Evolutionary conservation across 306 rosid species (phyloP).

Genomic region (Cicer bijugum): DNA sequence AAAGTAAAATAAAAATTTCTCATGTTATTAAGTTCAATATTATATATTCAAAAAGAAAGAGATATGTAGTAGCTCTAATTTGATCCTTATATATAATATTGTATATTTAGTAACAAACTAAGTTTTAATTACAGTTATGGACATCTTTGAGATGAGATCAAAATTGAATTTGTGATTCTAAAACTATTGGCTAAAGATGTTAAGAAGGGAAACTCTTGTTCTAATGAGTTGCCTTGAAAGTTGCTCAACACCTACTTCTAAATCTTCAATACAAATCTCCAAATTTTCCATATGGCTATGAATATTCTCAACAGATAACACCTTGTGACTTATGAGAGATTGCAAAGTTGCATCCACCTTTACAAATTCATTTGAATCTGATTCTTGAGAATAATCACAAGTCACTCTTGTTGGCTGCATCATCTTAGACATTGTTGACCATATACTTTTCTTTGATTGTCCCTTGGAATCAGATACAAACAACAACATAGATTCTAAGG

Average conservation of each 20-base stretch:
- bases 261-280: slow-evolving; percentile 45
- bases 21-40: too few relatives aligned
- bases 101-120: background rate
- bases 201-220: slow-evolving; percentile 52
- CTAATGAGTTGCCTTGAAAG: slow-evolving; percentile 48
- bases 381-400: slow-evolving; percentile 42
- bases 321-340: slow-evolving; percentile 41
- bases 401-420: slow-evolving; percentile 45
- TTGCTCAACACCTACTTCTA: slow-evolving; percentile 39
- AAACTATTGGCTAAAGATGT: slow-evolving; percentile 41
- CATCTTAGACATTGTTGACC: slow-evolving; percentile 48
- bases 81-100: slow-evolving; percentile 23
- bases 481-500: slow-evolving; percentile 45
- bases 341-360: slow-evolving; percentile 48
- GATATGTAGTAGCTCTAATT: slow-evolving; percentile 7
- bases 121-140: slow-evolving; percentile 25
- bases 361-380: slow-evolving; percentile 41
- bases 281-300: slow-evolving; percentile 38
- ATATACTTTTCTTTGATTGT: slow-evolving; percentile 44
- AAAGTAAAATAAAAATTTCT: too few relatives aligned
- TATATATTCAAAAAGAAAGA: slow-evolving; percentile 1
- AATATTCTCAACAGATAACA: slow-evolving; percentile 23
- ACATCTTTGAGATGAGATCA: slow-evolving; percentile 30
- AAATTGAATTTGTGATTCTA: slow-evolving; percentile 18
- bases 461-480: slow-evolving; percentile 43